Evolutionary conservation across 2,329 filamentous ascomycete genomes (phyloP).

Genomic region (Hypoxylon rubiginosum): DNA sequence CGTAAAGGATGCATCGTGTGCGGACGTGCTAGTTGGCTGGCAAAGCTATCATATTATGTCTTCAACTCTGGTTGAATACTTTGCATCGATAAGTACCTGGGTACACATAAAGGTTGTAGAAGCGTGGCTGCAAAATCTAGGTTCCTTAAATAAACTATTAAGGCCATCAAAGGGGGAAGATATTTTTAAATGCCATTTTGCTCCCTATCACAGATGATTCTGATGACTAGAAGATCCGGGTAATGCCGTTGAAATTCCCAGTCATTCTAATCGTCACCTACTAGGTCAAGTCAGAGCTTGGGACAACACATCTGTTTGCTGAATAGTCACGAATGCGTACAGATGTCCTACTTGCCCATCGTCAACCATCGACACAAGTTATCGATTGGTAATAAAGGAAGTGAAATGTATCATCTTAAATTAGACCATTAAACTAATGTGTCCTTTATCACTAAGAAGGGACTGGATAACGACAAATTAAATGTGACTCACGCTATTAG

Average conservation of each 20-base stretch:
- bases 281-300: background rate
- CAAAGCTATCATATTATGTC: background rate
- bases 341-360: background rate
- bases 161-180: background rate
- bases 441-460: background rate
- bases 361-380: background rate
- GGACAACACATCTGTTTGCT: background rate
- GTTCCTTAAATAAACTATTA: background rate
- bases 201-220: background rate
- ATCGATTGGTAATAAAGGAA: too few species aligned
- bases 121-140: background rate
- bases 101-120: background rate
- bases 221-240: background rate
- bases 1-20: background rate
- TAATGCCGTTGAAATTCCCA: too few species aligned
- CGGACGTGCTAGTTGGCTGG: background rate
- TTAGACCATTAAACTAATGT: too few species aligned
- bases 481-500: too few species aligned
- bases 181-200: background rate
- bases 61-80: background rate
- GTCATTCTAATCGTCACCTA: too few species aligned
- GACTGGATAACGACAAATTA: too few species aligned
- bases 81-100: background rate
- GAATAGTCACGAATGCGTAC: background rate
- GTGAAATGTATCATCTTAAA: too few species aligned